Evolutionary conservation across 2,329 filamentous ascomycete species (phyloP), one percentile per base, ranked within the genome.

Genomic region (Alternaria consortialis): DNA sequence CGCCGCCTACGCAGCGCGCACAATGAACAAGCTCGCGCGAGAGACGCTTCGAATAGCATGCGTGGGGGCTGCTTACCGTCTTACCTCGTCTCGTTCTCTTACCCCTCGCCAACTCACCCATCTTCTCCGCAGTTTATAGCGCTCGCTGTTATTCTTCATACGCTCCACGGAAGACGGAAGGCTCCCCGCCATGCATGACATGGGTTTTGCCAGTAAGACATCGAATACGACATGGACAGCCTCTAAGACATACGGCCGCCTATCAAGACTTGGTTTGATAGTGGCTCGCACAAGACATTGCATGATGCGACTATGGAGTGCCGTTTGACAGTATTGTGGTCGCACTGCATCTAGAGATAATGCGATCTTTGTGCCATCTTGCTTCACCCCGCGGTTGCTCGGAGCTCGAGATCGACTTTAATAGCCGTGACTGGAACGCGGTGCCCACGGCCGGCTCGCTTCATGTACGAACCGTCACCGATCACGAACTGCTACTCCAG

Each of bases 51-150:
- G 12, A 46, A 44, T 42, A 13, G 62, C 13, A 27, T 7, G 27
- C 53, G 64, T 64, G 66, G 60, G 58, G 53, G 52, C 36, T 32
- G 23, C 36, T 53, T 27, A 32, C 53, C 25, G 43, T 62, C 36
- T 40, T 56, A 61, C 56, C 40, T 42, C 52, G 20, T 46, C 44
- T 36, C 32, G 23, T 42, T 32, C 44, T 47, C 34, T 51, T 47
- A 58, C 62, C 65, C 69, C 66, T 68, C 70, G 68, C 71, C 71
- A 74, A 59, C 72, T 61, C 72, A 73, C 69, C 67, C 64, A 46
- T 44, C 59, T 53, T 43, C 53, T 67, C 60, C 65, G 59, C 58
- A 64, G 47, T 56, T 43, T 50, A 58, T 54, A 64, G 58, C 27
- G 53, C 53, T 53, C 39, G 31, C 50, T n/a, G 32, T 40, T 44